Base-by-base conservation (phyloP, 108 stramenopile species). In the Nitzschia sp. region DNA sequence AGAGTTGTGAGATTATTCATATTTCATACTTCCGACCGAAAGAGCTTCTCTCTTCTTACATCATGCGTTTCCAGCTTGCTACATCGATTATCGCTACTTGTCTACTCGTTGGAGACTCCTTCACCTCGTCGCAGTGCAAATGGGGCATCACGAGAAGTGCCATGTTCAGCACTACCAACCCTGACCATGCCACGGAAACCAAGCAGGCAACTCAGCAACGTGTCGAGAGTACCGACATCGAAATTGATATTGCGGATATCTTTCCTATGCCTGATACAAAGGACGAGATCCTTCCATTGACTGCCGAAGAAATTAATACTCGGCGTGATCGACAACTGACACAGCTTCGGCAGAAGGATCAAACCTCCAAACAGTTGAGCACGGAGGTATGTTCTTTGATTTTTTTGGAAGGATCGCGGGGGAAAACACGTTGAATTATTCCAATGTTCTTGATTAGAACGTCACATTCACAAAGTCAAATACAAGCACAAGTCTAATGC, bases 301-400 rank as follows among this genome's bases (percentile, higher is more conserved):
- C 75, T 45, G 74, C 68, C 19, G 79, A 84, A 33, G 82, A 84
- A 48, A 76, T 92, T 64, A 86, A 85, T 67, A 66, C 80, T 21
- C 76, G 79, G 50, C 66, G 78, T 28, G 78, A 88, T 16, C 58
- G 52, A 44, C 63, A 82, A 62, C 52, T 92, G 55, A 73, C 66
- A 47, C 85, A 83, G 70, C 48, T 92, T 65, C 78, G 62, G 47
- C 66, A 79, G 11, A 89, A 84, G 72, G 91, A 92, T 82, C 70
- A 80, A 57, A 76, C 75, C 19, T 85, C 88, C 17, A 76, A 66
- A 41, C 56, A 77, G 41, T 66, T 92, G 16, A 59, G 79, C 27
- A 82, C 78, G 67, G 88, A 89, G 81, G 89, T 90, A 73, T 71
- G 89, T 80, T 41, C 9, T n/a, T n/a, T n/a, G n/a, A n/a, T 41